Conservation (phyloP, 306 rosid genomes). For the Carpinus viminea region DNA sequence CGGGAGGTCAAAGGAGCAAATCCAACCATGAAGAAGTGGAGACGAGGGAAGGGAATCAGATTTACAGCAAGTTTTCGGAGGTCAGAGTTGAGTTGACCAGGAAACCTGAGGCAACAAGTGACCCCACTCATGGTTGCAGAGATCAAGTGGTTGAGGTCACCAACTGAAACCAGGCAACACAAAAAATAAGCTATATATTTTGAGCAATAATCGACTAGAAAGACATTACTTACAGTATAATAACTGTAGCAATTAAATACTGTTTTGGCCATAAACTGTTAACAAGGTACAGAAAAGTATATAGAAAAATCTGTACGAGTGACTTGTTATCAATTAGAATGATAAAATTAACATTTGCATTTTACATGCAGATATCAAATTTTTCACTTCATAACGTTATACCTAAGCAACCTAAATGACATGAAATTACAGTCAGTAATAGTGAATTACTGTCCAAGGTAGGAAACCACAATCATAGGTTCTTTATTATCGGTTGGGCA, state of each 20-base stretch:
- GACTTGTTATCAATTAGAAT: not conserved
- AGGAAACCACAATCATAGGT: not conserved
- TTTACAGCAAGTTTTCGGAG: slow-evolving; percentile 57
- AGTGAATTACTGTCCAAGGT: not conserved
- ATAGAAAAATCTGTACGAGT: not conserved
- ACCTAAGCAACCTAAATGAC: not conserved
- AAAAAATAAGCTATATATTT: not conserved
- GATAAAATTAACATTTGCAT: not conserved
- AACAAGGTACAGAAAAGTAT: not conserved
- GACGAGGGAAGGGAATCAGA: slow-evolving; percentile 60
- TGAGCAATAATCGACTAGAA: not conserved
- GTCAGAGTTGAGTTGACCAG: slow-evolving; percentile 63
- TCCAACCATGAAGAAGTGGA: slow-evolving; percentile 64
- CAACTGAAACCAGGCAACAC: slow-evolving; percentile 42
- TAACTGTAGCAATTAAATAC: not conserved
- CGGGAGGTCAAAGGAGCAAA: slow-evolving; percentile 64
- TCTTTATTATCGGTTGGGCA: too few relatives aligned
- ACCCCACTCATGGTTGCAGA: slow-evolving; percentile 70
- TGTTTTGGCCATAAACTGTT: not conserved
- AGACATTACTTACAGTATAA: not conserved
- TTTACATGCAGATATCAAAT: not conserved
- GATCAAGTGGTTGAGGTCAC: slow-evolving; percentile 61
- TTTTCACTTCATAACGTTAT: not conserved
- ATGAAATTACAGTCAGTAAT: not conserved
- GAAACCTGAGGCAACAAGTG: slow-evolving; percentile 64